A percentile compares a stretch with the other conserved stretches of the same genome.
Conservation (phyloP, 108 stramenopile genomes). For the Cylindrotheca closterium region DNA sequence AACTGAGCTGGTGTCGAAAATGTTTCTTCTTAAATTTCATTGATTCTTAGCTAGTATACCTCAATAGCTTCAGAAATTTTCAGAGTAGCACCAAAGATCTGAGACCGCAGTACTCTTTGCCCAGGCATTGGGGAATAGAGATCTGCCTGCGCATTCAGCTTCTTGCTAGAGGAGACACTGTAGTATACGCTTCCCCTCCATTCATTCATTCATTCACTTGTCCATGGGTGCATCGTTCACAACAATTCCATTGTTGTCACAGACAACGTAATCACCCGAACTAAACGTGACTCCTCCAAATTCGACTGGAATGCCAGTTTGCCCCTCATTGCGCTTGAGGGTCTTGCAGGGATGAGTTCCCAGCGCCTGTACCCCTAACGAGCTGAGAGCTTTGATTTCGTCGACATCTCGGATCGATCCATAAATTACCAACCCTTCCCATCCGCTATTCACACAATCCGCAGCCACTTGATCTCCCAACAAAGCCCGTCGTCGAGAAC, state of each 20-base stretch:
- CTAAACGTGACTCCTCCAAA: conserved; percentile 27
- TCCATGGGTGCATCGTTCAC: conserved; percentile 16
- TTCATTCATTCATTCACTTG: neutral
- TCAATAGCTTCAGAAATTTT: no score
- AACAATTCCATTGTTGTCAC: conserved; percentile 40
- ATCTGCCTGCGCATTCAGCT: no score
- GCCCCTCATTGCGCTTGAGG: conserved; percentile 40
- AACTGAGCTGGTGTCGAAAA: no score
- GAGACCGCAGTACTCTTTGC: no score
- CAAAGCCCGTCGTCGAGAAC: conserved; percentile 54
- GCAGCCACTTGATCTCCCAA: conserved; percentile 67
- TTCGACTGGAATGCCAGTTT: conserved; percentile 17
- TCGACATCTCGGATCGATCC: conserved; percentile 77
- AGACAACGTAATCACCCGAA: conserved; percentile 28
- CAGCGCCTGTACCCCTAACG: conserved; percentile 70
- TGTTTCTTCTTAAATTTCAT: no score
- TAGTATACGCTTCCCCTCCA: no score
- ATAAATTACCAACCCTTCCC: conserved; percentile 68
- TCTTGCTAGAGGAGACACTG: no score
- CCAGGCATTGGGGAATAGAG: no score
- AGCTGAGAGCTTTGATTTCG: conserved; percentile 43
- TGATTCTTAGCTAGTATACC: no score
- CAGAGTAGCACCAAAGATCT: no score
- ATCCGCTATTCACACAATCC: conserved; percentile 48
- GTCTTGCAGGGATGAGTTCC: conserved; percentile 68